Conservation (phyloP, 2,329 filamentous ascomycete species). For the Botrytis porri region DNA sequence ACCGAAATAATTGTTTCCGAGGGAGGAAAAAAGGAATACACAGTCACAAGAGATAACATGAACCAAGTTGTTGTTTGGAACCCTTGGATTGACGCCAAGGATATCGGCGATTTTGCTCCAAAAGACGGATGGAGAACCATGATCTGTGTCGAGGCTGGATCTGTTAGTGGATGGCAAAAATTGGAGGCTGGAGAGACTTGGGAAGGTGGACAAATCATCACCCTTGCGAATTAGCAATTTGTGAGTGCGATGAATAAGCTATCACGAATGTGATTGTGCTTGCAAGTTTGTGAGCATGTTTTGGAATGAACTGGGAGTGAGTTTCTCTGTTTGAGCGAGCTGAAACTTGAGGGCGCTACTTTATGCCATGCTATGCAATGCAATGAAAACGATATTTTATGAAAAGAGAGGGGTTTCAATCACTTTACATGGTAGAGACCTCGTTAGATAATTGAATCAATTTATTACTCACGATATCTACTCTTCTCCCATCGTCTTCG, state of each 20-base stretch:
- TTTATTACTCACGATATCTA: background rate
- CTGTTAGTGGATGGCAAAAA: slow-evolving; percentile 77
- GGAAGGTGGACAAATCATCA: slow-evolving; percentile 48
- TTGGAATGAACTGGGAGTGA: background rate
- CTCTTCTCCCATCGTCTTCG: too few species aligned
- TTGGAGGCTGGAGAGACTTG: slow-evolving; percentile 74
- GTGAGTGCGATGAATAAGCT: background rate
- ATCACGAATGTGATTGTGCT: slow-evolving; percentile 10
- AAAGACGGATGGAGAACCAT: slow-evolving; percentile 90
- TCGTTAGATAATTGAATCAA: background rate
- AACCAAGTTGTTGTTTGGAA: slow-evolving; percentile 95
- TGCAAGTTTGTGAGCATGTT: background rate
- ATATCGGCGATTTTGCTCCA: slow-evolving; percentile 83
- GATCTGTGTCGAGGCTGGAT: slow-evolving; percentile 90
- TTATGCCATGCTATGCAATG: background rate
- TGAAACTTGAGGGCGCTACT: background rate
- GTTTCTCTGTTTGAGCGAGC: background rate
- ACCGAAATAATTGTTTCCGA: slow-evolving; percentile 59
- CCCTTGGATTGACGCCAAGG: slow-evolving; percentile 83
- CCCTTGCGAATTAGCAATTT: slow-evolving; percentile 14
- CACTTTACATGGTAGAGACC: background rate
- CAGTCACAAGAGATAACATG: slow-evolving; percentile 79
- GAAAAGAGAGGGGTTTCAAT: background rate
- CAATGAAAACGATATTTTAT: background rate
- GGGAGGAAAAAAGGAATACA: slow-evolving; percentile 62